Evolutionary conservation across 2,329 filamentous ascomycete species (phyloP), one percentile per base, ranked within the genome.

Genomic region (Neonectria faginata): DNA sequence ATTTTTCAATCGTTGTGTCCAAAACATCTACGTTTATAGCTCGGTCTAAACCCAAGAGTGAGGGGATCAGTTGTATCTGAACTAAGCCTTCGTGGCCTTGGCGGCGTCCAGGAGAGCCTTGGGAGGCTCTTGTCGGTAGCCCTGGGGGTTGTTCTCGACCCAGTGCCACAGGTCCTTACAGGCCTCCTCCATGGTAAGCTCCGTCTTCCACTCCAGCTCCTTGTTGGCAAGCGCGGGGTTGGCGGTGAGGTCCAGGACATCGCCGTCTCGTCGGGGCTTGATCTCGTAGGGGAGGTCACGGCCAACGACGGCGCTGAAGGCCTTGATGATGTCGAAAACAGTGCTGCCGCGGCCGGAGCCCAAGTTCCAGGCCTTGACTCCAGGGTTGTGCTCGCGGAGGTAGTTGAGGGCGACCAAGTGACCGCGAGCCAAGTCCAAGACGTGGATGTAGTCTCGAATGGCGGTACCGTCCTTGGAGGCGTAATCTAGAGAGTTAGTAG

Each of bases 371-470:
- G 94, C 94, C 78, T 93, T 92, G 71, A 97, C 92, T 61, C 96
- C 96, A 18, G 96, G 95, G 74, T 93, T 88, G 72, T 95, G 84
- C 70, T 92, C 86, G 73, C 92, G 91, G 55, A 97, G 90, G 83
- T 97, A 93, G 83, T 96, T 94, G 72, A 99, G 90, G 22, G 97
- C 96, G 64, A 92, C 88, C 63, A 97, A 84, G 79, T 97, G 94
- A 66, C 94, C 94, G 67, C 88, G 88, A 50, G 94, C 92, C 25
- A 97, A 89, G 76, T 97, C 94, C 68, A 97, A 86, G 63, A 97
- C 93, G 84, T 97, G 94, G 80, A 99, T 97, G 86, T 99, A 99
- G 83, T 99, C 96, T 73, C 96, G 92, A 79, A 97, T 97, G 67
- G 93, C 93, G 57, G 94, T 97, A 69, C 94, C 94, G 78, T 97